Percentiles rank a stretch among this genome's conserved stretches.
Evolutionary conservation across 2,329 filamentous ascomycete species (phyloP).

Genomic region (Microcera coccophila): DNA sequence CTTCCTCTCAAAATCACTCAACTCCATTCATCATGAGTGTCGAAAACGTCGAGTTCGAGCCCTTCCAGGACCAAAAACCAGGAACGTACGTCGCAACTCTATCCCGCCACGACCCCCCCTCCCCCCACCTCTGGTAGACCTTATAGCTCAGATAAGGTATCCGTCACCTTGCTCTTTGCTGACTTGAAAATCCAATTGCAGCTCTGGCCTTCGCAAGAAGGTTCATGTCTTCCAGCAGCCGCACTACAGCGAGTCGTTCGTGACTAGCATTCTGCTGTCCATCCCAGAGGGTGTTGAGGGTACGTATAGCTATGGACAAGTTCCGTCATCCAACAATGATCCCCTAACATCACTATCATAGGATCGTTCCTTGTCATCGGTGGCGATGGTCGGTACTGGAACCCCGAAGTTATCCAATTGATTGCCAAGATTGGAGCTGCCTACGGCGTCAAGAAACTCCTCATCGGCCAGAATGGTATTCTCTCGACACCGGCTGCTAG

Average conservation of each 20-base stretch:
- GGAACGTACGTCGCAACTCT: constrained; percentile 75
- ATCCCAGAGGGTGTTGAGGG: constrained; percentile 91
- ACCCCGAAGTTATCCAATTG: constrained; percentile 91
- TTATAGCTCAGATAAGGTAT: constrained; percentile 2
- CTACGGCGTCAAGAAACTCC: constrained; percentile 97
- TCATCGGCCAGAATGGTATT: constrained; percentile 95
- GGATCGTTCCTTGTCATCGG: constrained; percentile 88
- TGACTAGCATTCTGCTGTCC: constrained; percentile 88
- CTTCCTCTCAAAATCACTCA: constrained; percentile 4
- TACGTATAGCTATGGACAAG: constrained; percentile 29
- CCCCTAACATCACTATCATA: constrained; percentile 27
- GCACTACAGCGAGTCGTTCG: constrained; percentile 94
- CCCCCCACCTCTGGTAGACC: constrained; percentile 1
- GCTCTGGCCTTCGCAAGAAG: constrained; percentile 97
- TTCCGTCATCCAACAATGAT: background rate
- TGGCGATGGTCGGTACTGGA: constrained; percentile 95
- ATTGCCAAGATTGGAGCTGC: constrained; percentile 96
- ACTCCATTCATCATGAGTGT: constrained; percentile 54
- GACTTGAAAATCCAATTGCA: constrained; percentile 40
- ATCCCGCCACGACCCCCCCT: constrained; percentile 27
- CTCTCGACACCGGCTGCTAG: constrained; percentile 94
- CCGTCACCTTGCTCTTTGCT: constrained; percentile 6
- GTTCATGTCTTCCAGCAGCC: constrained; percentile 94
- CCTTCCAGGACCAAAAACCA: constrained; percentile 95
- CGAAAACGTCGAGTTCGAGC: constrained; percentile 75